phyloP scores from a whole-genome alignment of 2,329 filamentous ascomycete species.

The Phaeoacremonium minimum region DNA sequence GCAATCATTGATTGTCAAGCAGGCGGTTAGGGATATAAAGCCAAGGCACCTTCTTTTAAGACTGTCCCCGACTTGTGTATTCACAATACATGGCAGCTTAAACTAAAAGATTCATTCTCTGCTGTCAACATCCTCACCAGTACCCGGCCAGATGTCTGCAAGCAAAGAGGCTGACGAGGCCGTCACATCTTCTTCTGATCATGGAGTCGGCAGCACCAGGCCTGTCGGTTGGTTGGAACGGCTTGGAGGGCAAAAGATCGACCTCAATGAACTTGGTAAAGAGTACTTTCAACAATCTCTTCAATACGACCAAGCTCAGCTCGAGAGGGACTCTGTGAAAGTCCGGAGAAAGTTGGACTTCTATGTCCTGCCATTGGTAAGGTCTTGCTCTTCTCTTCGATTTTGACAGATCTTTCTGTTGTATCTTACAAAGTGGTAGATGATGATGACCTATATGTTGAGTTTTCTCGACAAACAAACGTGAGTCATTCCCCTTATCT shows the following conservation, averaged over 20 bases:
- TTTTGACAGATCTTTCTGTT: not conserved
- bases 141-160: too few relatives aligned
- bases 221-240: too few relatives aligned
- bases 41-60: too few relatives aligned
- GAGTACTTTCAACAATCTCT: slow-evolving; percentile 24
- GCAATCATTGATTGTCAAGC: too few relatives aligned
- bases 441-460: slow-evolving; percentile 30
- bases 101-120: too few relatives aligned
- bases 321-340: slow-evolving; percentile 22
- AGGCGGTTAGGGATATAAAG: too few relatives aligned
- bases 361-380: slow-evolving; percentile 28
- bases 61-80: too few relatives aligned
- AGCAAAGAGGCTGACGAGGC: too few relatives aligned
- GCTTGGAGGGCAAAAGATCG: not conserved
- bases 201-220: too few relatives aligned
- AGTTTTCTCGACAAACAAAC: slow-evolving; percentile 25
- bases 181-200: too few relatives aligned
- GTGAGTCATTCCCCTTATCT: not conserved
- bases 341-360: slow-evolving; percentile 29
- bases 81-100: too few relatives aligned
- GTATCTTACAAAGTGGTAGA: slow-evolving; percentile 12
- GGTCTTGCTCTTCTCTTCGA: not conserved
- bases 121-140: too few relatives aligned
- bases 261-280: slow-evolving; percentile 12
- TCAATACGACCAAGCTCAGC: slow-evolving; percentile 26